phyloP scores from a whole-genome alignment of 2,329 filamentous ascomycete species.

The Fusarium sp. region DNA sequence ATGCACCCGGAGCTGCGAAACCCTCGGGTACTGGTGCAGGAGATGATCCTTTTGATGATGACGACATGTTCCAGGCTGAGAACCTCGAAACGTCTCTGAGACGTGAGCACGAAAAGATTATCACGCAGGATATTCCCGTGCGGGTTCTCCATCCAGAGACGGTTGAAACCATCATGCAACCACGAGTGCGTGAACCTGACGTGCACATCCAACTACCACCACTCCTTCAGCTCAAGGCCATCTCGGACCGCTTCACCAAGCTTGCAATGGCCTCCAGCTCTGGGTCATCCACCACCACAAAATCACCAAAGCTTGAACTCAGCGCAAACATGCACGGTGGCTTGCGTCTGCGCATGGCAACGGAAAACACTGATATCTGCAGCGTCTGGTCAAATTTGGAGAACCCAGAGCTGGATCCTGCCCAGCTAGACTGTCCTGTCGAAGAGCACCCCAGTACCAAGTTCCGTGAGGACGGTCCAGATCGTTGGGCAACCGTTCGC shows the following conservation, averaged over 20 bases:
- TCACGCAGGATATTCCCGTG: conserved; percentile 96
- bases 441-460: conserved; percentile 81
- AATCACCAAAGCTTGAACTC: conserved; percentile 76
- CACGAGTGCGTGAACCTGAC: conserved; percentile 86
- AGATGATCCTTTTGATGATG: conserved; percentile 53
- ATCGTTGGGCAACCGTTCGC: conserved; percentile 85
- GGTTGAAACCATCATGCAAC: conserved; percentile 94
- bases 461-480: conserved; percentile 78
- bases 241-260: conserved; percentile 94
- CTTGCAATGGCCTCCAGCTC: conserved; percentile 66
- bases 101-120: conserved; percentile 84
- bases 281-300: conserved; percentile 53
- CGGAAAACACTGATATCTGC: conserved; percentile 83
- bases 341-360: conserved; percentile 78
- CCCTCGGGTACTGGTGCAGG: conserved; percentile 39
- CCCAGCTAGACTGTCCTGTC: conserved; percentile 73
- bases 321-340: conserved; percentile 95
- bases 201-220: conserved; percentile 92
- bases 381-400: conserved; percentile 85
- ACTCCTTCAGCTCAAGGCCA: conserved; percentile 86
- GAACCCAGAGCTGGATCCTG: conserved; percentile 86
- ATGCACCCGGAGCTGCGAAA: conserved; percentile 45
- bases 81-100: conserved; percentile 64
- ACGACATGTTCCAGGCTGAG: conserved; percentile 58
- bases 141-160: conserved; percentile 82